Evolutionary conservation across 2,329 filamentous ascomycete genomes (phyloP).

Genomic region (Apiospora arundinis): DNA sequence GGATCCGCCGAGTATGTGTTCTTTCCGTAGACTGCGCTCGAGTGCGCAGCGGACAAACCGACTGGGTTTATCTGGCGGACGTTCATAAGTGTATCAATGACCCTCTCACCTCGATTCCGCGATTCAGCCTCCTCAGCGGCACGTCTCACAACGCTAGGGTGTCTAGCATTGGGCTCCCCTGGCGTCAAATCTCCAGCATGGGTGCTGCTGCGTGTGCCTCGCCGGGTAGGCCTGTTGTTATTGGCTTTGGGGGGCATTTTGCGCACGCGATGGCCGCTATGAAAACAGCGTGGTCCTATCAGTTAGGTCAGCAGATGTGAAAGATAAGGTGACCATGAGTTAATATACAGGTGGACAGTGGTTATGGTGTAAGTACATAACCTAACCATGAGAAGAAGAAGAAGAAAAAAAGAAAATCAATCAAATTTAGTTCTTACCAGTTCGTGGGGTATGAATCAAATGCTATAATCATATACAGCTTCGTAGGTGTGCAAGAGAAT

Average conservation of each 20-base stretch:
- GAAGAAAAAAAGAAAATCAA: neutral
- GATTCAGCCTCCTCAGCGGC: slow-evolving; percentile 19
- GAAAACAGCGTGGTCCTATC: neutral
- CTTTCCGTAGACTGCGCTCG: slow-evolving; percentile 16
- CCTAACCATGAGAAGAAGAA: neutral
- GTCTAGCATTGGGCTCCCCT: neutral
- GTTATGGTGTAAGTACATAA: neutral
- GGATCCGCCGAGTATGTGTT: neutral
- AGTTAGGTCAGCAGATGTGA: neutral
- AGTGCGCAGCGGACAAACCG: slow-evolving; percentile 13
- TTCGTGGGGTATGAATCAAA: neutral
- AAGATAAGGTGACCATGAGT: no score
- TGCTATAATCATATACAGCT: slow-evolving; percentile 8
- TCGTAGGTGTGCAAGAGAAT: slow-evolving; percentile 2
- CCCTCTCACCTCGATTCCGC: slow-evolving; percentile 20
- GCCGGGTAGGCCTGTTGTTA: slow-evolving; percentile 14
- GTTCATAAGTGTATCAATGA: slow-evolving; percentile 17
- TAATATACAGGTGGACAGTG: neutral
- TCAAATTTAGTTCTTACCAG: neutral
- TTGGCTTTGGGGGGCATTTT: slow-evolving; percentile 20
- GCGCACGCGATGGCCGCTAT: slow-evolving; percentile 7
- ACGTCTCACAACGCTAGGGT: neutral
- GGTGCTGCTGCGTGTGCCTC: neutral
- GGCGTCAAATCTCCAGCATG: neutral
- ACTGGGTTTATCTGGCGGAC: slow-evolving; percentile 13